Evolutionary conservation across 2,329 filamentous ascomycete species (phyloP).

Genomic region (Lecanicillium sp.): DNA sequence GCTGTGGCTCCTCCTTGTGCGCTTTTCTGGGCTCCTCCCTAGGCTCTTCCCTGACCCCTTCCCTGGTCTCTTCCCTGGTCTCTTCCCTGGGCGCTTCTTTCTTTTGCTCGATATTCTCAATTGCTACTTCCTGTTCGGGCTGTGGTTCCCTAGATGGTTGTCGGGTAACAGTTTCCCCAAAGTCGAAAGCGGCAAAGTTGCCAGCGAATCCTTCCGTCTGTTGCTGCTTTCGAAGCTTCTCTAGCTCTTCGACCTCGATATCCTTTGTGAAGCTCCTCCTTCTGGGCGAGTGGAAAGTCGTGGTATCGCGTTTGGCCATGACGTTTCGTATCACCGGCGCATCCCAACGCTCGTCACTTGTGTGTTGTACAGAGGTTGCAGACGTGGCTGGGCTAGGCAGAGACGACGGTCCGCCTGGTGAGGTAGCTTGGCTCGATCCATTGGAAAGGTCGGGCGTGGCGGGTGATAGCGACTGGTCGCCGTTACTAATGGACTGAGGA

Average conservation of each 20-base stretch:
- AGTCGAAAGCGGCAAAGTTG: constrained; percentile 30
- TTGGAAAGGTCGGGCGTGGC: constrained; percentile 8
- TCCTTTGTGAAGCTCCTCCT: constrained; percentile 41
- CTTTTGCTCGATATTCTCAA: background rate
- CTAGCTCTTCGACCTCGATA: constrained; percentile 27
- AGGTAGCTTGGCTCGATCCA: constrained; percentile 7
- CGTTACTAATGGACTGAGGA: constrained; percentile 25
- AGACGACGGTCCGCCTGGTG: constrained; percentile 17
- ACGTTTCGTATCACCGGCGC: constrained; percentile 39
- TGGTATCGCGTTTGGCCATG: constrained; percentile 41
- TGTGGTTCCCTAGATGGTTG: constrained; percentile 8
- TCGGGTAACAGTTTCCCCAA: constrained; percentile 22
- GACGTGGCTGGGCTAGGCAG: constrained; percentile 29
- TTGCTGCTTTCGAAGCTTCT: constrained; percentile 12
- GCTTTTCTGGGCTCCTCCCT: too few species aligned
- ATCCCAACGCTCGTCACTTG: constrained; percentile 29
- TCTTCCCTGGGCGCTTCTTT: too few species aligned
- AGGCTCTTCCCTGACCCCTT: too few species aligned
- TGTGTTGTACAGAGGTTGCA: constrained; percentile 28
- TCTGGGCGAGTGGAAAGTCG: constrained; percentile 35
- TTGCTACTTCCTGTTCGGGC: background rate
- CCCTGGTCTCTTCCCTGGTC: too few species aligned
- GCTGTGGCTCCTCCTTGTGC: too few species aligned
- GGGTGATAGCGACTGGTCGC: constrained; percentile 12
- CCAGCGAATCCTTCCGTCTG: constrained; percentile 25